phyloP scores from a whole-genome alignment of 2,329 filamentous ascomycete genomes.

The Aureobasidium sp. region DNA sequence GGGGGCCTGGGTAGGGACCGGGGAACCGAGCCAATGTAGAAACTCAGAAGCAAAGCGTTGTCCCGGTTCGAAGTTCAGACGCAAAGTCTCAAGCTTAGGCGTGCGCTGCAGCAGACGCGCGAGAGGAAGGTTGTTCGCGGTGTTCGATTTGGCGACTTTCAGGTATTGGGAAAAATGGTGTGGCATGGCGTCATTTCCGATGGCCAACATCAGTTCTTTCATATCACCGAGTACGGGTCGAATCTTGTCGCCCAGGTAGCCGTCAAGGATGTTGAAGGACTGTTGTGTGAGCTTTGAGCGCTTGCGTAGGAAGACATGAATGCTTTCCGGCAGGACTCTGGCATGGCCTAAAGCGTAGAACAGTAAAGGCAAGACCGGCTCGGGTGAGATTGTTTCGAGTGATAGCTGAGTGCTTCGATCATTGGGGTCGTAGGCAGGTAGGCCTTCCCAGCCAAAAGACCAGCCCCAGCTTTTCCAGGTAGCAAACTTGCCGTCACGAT shows the following conservation, averaged over 20 bases:
- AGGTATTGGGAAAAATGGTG: background rate
- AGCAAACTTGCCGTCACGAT: slow-evolving; percentile 36
- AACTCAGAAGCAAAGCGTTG: slow-evolving; percentile 3
- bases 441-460: background rate
- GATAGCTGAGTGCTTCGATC: background rate
- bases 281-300: background rate
- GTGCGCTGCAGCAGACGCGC: slow-evolving; percentile 17
- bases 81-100: slow-evolving; percentile 15
- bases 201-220: slow-evolving; percentile 17
- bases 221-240: slow-evolving; percentile 14
- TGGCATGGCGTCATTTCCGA: background rate
- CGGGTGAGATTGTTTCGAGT: background rate
- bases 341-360: slow-evolving; percentile 18
- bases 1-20: background rate
- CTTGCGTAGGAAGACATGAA: slow-evolving; percentile 21
- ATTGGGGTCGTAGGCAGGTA: background rate
- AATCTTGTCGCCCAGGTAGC: background rate
- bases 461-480: slow-evolving; percentile 50
- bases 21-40: background rate
- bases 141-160: background rate
- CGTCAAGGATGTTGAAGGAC: slow-evolving; percentile 15
- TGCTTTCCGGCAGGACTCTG: slow-evolving; percentile 12
- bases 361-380: slow-evolving; percentile 16
- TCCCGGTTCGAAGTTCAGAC: slow-evolving; percentile 19
- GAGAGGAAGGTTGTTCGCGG: background rate